Conservation (phyloP, 305 asterid genomes). For the Galium porrigens region DNA sequence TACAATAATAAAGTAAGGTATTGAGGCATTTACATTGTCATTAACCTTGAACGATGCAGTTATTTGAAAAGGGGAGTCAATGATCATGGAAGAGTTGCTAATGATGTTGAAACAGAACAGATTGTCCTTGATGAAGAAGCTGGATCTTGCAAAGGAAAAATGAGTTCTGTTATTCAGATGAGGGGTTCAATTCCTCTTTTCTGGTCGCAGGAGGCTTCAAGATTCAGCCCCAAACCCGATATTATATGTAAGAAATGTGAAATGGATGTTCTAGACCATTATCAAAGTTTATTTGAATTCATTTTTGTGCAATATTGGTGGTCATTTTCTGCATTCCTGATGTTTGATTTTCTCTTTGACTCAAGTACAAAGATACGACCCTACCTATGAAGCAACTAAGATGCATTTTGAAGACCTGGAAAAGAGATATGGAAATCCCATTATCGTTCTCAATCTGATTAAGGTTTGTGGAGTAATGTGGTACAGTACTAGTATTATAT, state of each 20-base stretch:
- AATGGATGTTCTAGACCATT: not conserved
- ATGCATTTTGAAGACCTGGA: slow-evolving; percentile 85
- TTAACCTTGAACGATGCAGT: slow-evolving; percentile 33
- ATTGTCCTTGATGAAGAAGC: slow-evolving; percentile 91
- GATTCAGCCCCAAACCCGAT: slow-evolving; percentile 99
- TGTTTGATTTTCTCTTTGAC: slow-evolving; percentile 18
- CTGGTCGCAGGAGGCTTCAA: slow-evolving; percentile 98
- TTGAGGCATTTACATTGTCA: not conserved
- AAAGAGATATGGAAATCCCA: slow-evolving; percentile 83
- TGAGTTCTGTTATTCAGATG: slow-evolving; percentile 98
- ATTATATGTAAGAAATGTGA: slow-evolving; percentile 53
- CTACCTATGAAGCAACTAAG: slow-evolving; percentile 93
- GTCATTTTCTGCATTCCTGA: slow-evolving; percentile 1
- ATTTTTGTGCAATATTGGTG: slow-evolving; percentile 11
- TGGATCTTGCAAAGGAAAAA: slow-evolving; percentile 87
- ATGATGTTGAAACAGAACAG: slow-evolving; percentile 97
- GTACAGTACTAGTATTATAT: not conserved
- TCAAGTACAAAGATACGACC: slow-evolving; percentile 95
- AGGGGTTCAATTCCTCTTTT: slow-evolving; percentile 99
- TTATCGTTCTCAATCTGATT: slow-evolving; percentile 82
- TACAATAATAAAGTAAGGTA: not conserved
- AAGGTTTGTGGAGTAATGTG: slow-evolving; percentile 43
- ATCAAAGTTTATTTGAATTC: slow-evolving; percentile 4
- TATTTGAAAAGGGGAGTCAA: slow-evolving; percentile 94
- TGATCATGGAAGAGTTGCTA: slow-evolving; percentile 94